A percentile compares a stretch with the other conserved stretches of the same genome.
Conservation (phyloP, 2,329 filamentous ascomycete species). For the Graphilbum ipis-grandicollis region DNA sequence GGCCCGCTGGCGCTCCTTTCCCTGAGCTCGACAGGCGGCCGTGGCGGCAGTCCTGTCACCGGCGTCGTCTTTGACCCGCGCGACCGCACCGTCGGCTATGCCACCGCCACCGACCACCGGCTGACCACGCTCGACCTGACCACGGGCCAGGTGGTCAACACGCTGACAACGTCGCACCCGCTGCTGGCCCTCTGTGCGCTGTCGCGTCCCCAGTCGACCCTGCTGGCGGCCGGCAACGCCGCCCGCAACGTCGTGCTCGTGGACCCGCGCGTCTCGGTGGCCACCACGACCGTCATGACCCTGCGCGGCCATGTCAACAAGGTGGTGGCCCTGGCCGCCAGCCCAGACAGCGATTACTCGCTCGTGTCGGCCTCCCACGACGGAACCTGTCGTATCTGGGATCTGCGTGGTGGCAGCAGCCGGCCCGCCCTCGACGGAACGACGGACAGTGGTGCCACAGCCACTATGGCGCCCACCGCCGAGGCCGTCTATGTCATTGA, state of each 20-base stretch:
- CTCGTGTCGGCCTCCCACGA: conserved; percentile 83
- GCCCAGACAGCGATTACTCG: conserved; percentile 55
- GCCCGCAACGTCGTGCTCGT: conserved; percentile 83
- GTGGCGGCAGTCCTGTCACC: conserved; percentile 41
- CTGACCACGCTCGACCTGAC: conserved; percentile 83
- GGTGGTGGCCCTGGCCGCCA: conserved; percentile 31
- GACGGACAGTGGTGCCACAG: too few species aligned
- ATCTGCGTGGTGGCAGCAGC: conserved; percentile 57
- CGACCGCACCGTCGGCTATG: conserved; percentile 81
- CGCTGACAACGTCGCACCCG: conserved; percentile 67
- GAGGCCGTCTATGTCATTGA: conserved; percentile 61
- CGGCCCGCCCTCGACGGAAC: conserved; percentile 23
- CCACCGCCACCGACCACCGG: conserved; percentile 78
- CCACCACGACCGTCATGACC: conserved; percentile 71
- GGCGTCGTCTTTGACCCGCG: conserved; percentile 70
- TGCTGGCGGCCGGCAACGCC: conserved; percentile 59
- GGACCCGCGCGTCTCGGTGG: conserved; percentile 67
- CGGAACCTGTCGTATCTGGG: conserved; percentile 86
- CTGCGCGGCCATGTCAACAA: conserved; percentile 75
- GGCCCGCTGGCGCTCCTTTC: conserved; percentile 62
- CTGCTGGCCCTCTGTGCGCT: conserved; percentile 66
- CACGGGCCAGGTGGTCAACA: conserved; percentile 61
- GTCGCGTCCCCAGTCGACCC: conserved; percentile 27
- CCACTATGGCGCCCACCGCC: too few species aligned
- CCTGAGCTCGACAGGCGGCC: conserved; percentile 37